Conservation (phyloP, 352 stramenopile genomes). For the Blastocystis sp. region DNA sequence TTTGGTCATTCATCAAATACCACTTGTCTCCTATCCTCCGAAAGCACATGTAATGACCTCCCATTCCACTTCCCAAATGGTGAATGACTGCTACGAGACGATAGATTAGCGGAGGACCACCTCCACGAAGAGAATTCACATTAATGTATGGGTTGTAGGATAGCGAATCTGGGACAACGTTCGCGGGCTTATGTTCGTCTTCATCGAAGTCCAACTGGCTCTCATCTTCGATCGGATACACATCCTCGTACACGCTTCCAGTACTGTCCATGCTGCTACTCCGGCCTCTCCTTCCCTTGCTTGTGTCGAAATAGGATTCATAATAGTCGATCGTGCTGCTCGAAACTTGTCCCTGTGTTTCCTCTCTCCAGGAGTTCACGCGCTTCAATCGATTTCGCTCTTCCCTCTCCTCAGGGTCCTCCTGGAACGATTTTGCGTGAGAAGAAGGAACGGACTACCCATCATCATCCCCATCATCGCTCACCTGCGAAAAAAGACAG, state of each 20-base stretch:
- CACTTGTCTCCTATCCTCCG: conserved; percentile 28
- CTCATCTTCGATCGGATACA: conserved; percentile 33
- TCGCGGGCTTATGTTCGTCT: neutral
- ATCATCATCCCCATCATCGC: neutral
- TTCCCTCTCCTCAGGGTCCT: neutral
- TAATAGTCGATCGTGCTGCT: neutral
- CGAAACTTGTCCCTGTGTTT: neutral
- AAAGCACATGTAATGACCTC: conserved; percentile 49
- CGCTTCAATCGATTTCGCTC: conserved; percentile 16
- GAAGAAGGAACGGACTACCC: neutral
- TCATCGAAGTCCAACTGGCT: neutral
- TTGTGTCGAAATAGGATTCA: conserved; percentile 39
- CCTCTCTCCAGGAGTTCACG: conserved; percentile 10
- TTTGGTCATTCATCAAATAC: conserved; percentile 50
- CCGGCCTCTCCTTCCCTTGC: neutral
- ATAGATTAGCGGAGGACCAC: neutral
- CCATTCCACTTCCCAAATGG: conserved; percentile 5
- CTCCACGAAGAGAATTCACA: neutral
- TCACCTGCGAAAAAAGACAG: conserved; percentile 35
- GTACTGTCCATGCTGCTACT: neutral
- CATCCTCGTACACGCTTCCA: neutral
- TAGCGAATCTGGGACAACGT: neutral
- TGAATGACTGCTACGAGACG: conserved; percentile 18
- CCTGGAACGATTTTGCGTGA: neutral
- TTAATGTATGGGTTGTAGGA: conserved; percentile 14